These are phyloP conservation scores for Aotearoamyces nothofagi DNA, from an alignment of 2,329 filamentous ascomycete genomes.

Conservation along the genomic window DNA sequence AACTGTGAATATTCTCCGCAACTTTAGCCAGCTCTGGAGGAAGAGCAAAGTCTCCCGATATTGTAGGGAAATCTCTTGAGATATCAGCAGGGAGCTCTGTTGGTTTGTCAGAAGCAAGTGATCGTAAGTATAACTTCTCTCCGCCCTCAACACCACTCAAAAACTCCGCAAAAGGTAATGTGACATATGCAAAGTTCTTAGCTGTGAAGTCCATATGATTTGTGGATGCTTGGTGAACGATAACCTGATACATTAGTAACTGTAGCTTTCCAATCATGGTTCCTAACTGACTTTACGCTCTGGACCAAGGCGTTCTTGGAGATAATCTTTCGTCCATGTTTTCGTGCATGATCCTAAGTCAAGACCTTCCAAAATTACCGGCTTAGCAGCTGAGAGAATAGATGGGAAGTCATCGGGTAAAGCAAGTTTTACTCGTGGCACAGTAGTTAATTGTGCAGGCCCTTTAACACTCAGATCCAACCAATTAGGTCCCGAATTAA, in stretches of 20 bases:
- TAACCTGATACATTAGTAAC: slow-evolving; percentile 31
- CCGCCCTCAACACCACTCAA: slow-evolving; percentile 42
- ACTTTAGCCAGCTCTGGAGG: slow-evolving; percentile 46
- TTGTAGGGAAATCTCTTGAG: slow-evolving; percentile 51
- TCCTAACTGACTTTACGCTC: slow-evolving; percentile 37
- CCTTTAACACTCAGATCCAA: not conserved
- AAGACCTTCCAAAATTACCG: slow-evolving; percentile 48
- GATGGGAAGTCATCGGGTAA: slow-evolving; percentile 40
- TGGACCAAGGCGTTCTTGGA: slow-evolving; percentile 43
- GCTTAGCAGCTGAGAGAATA: slow-evolving; percentile 41
- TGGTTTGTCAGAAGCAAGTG: slow-evolving; percentile 55
- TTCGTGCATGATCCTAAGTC: slow-evolving; percentile 52
- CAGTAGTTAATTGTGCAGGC: slow-evolving; percentile 14
- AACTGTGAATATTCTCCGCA: slow-evolving; percentile 54
- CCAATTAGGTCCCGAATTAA: not conserved
- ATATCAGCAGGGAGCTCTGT: slow-evolving; percentile 56
- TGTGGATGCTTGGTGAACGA: slow-evolving; percentile 55
- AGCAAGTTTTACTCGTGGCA: slow-evolving; percentile 36
- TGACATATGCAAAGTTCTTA: slow-evolving; percentile 72
- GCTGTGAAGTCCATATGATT: slow-evolving; percentile 63
- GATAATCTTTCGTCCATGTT: slow-evolving; percentile 54
- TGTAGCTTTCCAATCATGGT: slow-evolving; percentile 2
- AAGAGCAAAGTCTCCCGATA: slow-evolving; percentile 56
- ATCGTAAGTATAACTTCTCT: slow-evolving; percentile 59
- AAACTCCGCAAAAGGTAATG: slow-evolving; percentile 51